Conservation (phyloP, 257 asterid species). For the Solanum pimpinellifolium region DNA sequence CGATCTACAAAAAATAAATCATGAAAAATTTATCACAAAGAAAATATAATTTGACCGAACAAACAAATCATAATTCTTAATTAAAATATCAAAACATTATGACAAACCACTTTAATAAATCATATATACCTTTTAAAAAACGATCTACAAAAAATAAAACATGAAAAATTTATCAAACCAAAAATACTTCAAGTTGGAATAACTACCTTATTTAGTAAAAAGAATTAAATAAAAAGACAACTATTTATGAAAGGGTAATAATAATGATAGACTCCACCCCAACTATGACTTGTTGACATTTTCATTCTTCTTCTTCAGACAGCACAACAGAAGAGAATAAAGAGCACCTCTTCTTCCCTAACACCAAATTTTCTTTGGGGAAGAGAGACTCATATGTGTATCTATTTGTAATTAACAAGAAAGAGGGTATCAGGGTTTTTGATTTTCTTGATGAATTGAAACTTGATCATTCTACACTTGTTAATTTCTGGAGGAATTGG, state of each 20-base stretch:
- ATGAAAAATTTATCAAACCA: not conserved
- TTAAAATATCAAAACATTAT: too few species aligned
- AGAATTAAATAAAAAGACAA: too few species aligned
- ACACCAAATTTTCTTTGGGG: not conserved
- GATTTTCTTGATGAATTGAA: not conserved
- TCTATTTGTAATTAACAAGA: not conserved
- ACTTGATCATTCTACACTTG: not conserved
- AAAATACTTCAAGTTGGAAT: not conserved
- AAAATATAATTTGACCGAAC: too few species aligned
- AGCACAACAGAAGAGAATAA: not conserved
- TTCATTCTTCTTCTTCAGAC: not conserved
- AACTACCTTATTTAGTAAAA: too few species aligned
- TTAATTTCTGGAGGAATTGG: not conserved
- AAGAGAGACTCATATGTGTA: not conserved
- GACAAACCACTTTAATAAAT: too few species aligned
- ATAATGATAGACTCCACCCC: too few species aligned
- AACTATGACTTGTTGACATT: not conserved
- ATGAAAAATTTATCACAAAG: not conserved
- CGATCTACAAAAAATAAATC: too few species aligned
- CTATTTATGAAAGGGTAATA: not conserved
- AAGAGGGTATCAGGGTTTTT: not conserved
- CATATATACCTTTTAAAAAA: too few species aligned
- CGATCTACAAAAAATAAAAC: not conserved
- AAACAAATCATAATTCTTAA: too few species aligned
- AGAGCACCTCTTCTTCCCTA: not conserved